Evolutionary conservation across 139 green algal species (phyloP).

Genomic region (Chlamydomonas asymmetrica): DNA sequence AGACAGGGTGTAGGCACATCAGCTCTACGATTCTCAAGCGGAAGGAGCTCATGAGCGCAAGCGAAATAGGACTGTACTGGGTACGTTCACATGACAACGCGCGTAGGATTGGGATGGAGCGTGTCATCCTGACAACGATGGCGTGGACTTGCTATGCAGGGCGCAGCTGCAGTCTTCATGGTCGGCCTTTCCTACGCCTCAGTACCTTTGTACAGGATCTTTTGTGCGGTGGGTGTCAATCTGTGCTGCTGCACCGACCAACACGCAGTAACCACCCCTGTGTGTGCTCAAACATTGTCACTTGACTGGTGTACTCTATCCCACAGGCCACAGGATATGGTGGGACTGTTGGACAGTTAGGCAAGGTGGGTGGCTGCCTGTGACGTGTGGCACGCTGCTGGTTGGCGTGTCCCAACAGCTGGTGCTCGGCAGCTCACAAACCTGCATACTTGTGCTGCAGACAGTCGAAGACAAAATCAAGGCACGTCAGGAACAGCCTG

Average conservation of each 20-base stretch:
- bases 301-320: conserved; percentile 25
- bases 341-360: conserved; percentile 73
- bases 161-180: conserved; percentile 86
- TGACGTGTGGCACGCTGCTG: no score
- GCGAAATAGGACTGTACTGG: conserved; percentile 9
- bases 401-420: no score
- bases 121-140: neutral
- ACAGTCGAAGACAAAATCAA: conserved; percentile 84
- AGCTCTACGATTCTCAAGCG: no score
- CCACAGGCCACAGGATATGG: conserved; percentile 81
- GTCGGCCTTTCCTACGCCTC: conserved; percentile 90
- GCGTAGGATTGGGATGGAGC: neutral
- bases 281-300: no score
- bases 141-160: conserved; percentile 47
- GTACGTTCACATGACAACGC: neutral
- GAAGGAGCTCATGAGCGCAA: no score
- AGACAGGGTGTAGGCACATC: no score
- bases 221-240: conserved; percentile 58
- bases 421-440: neutral
- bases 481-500: conserved; percentile 45
- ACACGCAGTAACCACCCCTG: conserved; percentile 24
- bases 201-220: conserved; percentile 92
- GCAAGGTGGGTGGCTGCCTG: conserved; percentile 5
- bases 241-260: neutral
- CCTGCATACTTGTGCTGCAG: neutral